Percentiles rank a stretch among this genome's conserved stretches.
Conservation (phyloP, 306 rosid species). For the Quercus wislizeni region DNA sequence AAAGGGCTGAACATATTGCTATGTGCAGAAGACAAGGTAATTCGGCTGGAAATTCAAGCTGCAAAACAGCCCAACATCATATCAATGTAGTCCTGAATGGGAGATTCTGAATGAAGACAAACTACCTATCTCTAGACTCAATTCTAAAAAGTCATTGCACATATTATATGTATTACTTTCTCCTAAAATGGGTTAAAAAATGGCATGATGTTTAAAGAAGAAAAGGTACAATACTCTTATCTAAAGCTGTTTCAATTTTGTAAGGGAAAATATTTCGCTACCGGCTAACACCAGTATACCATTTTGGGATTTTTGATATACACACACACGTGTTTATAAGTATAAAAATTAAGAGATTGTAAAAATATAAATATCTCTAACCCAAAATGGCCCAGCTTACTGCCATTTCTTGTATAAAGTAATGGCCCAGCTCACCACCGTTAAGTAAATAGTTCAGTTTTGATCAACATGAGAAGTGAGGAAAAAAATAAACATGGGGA, state of each 20-base stretch:
- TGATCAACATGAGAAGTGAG: too few species aligned
- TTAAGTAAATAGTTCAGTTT: too few species aligned
- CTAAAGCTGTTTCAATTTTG: background rate
- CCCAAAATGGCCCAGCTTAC: too few species aligned
- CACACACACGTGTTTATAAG: too few species aligned
- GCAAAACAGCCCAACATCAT: conserved; percentile 35
- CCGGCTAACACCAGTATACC: too few species aligned
- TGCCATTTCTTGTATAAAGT: background rate
- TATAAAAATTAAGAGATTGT: too few species aligned
- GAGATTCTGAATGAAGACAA: background rate
- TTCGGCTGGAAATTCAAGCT: conserved; percentile 86
- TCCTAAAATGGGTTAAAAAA: background rate
- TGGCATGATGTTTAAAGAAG: background rate
- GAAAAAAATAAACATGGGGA: too few species aligned
- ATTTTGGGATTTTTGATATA: too few species aligned
- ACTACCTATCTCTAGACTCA: background rate
- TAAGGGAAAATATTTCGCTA: background rate
- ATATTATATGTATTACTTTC: background rate
- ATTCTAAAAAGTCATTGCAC: background rate
- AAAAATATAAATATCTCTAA: too few species aligned
- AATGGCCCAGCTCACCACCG: background rate
- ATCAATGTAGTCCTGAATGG: background rate
- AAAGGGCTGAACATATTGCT: conserved; percentile 94
- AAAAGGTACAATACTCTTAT: background rate
- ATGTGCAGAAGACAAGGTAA: conserved; percentile 85